Base-by-base conservation (phyloP, 169 alveolate species). In the Babesia ovis region DNA sequence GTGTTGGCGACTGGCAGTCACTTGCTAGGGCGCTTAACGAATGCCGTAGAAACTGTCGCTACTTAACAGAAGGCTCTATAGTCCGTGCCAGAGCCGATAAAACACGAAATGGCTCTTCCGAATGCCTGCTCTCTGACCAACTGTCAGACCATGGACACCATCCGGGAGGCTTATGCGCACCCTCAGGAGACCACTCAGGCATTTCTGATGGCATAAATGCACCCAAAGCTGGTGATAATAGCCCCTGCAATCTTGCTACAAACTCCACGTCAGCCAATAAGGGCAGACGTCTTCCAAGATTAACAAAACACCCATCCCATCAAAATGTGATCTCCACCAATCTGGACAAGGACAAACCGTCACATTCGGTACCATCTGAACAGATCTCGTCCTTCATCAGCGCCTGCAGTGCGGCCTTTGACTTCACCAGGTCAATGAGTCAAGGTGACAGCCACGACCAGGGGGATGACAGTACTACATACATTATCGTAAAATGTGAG, bases 401-500 rank as follows among this genome's bases (percentile, higher is more conserved):
- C 42, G 34, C 23, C 12, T 42, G 54, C 29, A 64, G 61, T 14
- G 48, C 74, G 8, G 48, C 74, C 1, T 43, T 29, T 31, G 46
- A 43, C 22, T 56, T 45, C 4, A 50, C 60, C 20, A 35, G 54
- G 35, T 32, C 74, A 2, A 5, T 64, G 23, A 16, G 41, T 27
- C 9, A 23, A 3, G 5, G 48, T 4, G 54, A 22, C 16, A 22
- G 31, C 1, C 74, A 16, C 12, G 58, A 4, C 0, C 20, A 29
- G 18, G 4, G 27, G 6, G 61, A 29, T n/a, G 59, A 34, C 25
- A 14, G 54, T 11, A 32, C 42, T 4, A 60, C 50, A 27, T 68
- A 68, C 45, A 25, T 68, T 68, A 51, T 79, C 9, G 71, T 79
- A 16, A 68, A 66, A 35, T 79, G 87, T 43, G 87, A 79, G 32